Base-by-base conservation (phyloP, 768 basidiomycete genomes). In the Suillus decipiens region DNA sequence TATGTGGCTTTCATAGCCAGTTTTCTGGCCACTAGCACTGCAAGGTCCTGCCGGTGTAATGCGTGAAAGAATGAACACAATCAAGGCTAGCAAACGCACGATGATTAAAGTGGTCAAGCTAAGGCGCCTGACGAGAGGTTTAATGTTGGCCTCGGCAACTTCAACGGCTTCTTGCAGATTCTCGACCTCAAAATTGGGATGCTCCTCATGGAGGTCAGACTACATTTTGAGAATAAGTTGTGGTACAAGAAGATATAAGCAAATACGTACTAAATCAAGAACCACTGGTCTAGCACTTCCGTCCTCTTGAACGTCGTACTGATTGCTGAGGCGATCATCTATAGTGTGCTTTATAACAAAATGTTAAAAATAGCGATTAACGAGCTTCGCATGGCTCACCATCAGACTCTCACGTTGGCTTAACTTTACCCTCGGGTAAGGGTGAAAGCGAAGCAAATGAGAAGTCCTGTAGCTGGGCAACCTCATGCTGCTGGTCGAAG, bases 391-490 rank as follows among this genome's bases (percentile, higher is more conserved):
- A 60, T 57, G 55, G 39, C 63, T n/a, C 55, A 73, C 75, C 66
- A 37, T 7, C 19, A 73, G 55, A 63, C 63, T 73, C 68, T 74
- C 73, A 67, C 65, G 71, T 47, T 41, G 33, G 60, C 68, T 70
- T 2, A 42, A 60, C 28, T 67, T 70, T 36, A 55, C 50, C 42
- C 74, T 71, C 48, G 73, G 72, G 62, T 73, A 73, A 39, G 73
- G 73, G 61, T 73, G 73, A 24, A 64, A 76, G 22, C 73, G 62
- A 33, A 71, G 50, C 6, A 76, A 53, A 39, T 76, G 66, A 0
- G 73, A 75, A 1, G 71, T 73, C 14, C 73, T 70, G 55, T 75
- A 74, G 43, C 68, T 56, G 0, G 73, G 75, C 0, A 74, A 63
- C 0, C 65, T 48, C 0, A 50, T 45, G 0, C 57, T 39, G 39